Evolutionary conservation across 1,284 basidiomycete genomes (phyloP), one percentile per base, ranked within the genome.

Genomic region (Pyrrhoderma noxium): DNA sequence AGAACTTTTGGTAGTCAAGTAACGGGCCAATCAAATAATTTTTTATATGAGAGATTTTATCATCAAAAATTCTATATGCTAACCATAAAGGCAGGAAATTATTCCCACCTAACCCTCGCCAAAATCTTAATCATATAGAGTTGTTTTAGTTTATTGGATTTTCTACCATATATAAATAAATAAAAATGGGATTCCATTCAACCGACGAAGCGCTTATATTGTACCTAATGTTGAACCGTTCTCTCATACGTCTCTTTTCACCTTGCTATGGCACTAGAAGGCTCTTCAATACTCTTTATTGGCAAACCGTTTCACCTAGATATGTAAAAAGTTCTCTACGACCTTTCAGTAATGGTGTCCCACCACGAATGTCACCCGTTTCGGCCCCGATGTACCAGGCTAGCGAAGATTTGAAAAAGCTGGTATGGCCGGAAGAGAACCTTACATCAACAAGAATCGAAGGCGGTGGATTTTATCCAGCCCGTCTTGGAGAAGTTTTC

Each of bases 401-500:
- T 36, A 47, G 45, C 22, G 31, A 47, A 19, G 45, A 37, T 19
- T 36, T 38, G 45, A 38, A 19, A 47, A 3, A 21, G 7, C 8
- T 47, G 14, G 8, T 35, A 3, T 47, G 45, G 45, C 45, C 45
- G 3, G 45, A 47, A 47, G 45, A 47, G 31, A 38, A 22, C 45
- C 45, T 34, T 47, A 37, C 45, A 19, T 47, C 45, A 21, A 35
- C 45, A 1, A 31, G 8, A 36, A 2, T 22, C 38, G 45, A 47
- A 21, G 11, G 45, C 34, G 45, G 45, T 36, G 45, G 2, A 18
- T 47, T 47, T 31, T 47, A 47, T 36, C 45, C 45, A 19, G 45
- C 21, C 1, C 45, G 45, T 13, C 2, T 47, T 40, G 47, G 40
- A 22, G 38, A 49, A 38, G 41, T 13, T 25, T 40, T 27, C 19